Evolutionary conservation across 768 basidiomycete genomes (phyloP), one percentile per base, ranked within the genome.

Genomic region (Lactarius sp.): DNA sequence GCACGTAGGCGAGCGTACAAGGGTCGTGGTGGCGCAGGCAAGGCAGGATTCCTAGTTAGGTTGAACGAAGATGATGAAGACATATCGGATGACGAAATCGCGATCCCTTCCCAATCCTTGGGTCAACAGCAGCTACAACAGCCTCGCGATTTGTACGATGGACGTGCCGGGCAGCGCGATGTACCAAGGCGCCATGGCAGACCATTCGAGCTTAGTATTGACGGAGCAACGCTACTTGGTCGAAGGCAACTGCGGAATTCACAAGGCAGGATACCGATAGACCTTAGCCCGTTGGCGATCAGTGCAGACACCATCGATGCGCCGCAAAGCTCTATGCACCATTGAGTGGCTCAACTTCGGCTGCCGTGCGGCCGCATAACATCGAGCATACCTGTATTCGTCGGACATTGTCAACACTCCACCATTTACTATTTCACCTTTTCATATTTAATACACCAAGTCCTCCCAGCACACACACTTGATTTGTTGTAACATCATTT

Each of bases 11-110:
- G 90, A 31, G 92, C 89, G 52, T 90, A 89, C 75, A 86, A 90
- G 59, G 88, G 86, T 12, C 81, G 84, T 4, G 88, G 87, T 18
- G 92, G 89, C 34, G 88, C 86, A 0, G 94, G 94, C 22, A 82
- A 85, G 9, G 65, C 67, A 56, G 90, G 90, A 4, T 92, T 90
- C 78, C 76, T 98, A 22, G 81, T 80, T 9, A 92, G 89, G 6
- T 80, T 99, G 67, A 97, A 98, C 73, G 97, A 98, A 71, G 94
- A 94, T 59, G 94, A 95, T 61, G 96, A 98, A 49, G 82, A 82
- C 14, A 76, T 70, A 8, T 78, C 76, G 31, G 86, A 82, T 16
- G 80, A 83, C 14, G 81, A 84, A n/a, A 80, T 83, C 22, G 81
- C 79, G 36, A 71, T 56, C 20, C 68, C 69, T 57, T 56, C 73